phyloP scores from a whole-genome alignment of 805 yeast species.

The Lachancea nothofagi region DNA sequence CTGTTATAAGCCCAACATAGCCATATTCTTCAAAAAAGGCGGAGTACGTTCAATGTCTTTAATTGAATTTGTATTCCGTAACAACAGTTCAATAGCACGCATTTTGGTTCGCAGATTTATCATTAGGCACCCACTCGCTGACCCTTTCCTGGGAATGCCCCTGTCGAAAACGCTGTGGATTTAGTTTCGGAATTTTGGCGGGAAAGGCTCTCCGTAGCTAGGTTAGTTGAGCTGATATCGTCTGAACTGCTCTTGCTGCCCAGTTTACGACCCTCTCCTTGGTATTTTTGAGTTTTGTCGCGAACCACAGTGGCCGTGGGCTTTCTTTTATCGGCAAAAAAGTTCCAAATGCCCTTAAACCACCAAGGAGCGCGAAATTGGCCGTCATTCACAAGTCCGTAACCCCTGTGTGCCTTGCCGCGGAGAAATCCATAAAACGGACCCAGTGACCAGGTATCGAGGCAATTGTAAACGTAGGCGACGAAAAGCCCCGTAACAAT shows the following conservation, averaged over 20 bases:
- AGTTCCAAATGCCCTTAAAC: slow-evolving; percentile 7
- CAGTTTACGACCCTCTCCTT: slow-evolving; percentile 35
- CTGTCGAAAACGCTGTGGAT: too few relatives aligned
- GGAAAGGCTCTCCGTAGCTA: too few relatives aligned
- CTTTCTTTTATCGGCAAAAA: slow-evolving; percentile 1
- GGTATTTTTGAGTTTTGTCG: slow-evolving; percentile 7
- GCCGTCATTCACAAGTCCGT: slow-evolving; percentile 9
- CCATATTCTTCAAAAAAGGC: too few relatives aligned
- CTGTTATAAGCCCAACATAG: too few relatives aligned
- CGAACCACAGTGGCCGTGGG: slow-evolving; percentile 3
- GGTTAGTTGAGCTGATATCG: too few relatives aligned
- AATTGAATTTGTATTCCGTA: too few relatives aligned
- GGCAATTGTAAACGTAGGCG: slow-evolving; percentile 56
- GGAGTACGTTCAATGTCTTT: too few relatives aligned
- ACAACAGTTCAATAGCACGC: too few relatives aligned
- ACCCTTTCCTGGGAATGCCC: slow-evolving; percentile 12
- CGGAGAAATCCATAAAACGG: slow-evolving; percentile 38
- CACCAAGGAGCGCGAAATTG: slow-evolving; percentile 14
- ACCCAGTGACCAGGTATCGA: slow-evolving; percentile 52
- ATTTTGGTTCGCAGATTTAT: background rate
- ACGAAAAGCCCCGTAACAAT: slow-evolving; percentile 47
- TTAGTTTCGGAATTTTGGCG: too few relatives aligned
- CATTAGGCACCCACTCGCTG: slow-evolving; percentile 11
- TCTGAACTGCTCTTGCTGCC: slow-evolving; percentile 18
- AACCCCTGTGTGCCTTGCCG: slow-evolving; percentile 6